Percentiles rank a stretch among this genome's conserved stretches.
These are phyloP conservation scores for Solanum dulcamara DNA, from an alignment of 257 asterid species.

Conservation along the genomic window DNA sequence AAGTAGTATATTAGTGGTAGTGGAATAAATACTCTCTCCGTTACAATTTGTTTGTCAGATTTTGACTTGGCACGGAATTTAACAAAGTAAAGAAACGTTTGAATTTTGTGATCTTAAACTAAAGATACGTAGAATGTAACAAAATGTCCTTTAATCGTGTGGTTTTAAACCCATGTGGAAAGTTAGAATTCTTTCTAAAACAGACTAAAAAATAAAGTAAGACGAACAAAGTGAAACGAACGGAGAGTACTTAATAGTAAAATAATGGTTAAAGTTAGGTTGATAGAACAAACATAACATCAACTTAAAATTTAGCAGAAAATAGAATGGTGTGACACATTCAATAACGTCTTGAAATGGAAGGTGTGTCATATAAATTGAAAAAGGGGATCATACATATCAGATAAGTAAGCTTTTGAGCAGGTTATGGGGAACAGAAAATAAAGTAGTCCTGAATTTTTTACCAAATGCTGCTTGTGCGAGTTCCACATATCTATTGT, in stretches of 20 bases:
- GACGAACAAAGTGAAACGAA: too few species aligned
- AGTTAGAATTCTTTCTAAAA: too few species aligned
- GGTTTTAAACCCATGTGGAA: too few species aligned
- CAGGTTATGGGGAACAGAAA: background rate
- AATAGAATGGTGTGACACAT: background rate
- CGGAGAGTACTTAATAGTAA: background rate
- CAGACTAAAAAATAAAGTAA: too few species aligned
- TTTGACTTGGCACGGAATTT: too few species aligned
- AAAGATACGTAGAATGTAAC: too few species aligned
- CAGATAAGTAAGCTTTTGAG: background rate
- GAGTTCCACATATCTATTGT: constrained; percentile 91
- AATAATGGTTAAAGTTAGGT: background rate
- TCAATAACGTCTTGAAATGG: background rate
- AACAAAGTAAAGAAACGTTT: too few species aligned
- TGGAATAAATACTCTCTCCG: background rate
- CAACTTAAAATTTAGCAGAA: background rate
- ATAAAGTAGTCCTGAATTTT: background rate
- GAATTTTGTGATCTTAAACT: too few species aligned
- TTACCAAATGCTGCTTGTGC: constrained; percentile 98
- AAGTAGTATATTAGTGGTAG: background rate
- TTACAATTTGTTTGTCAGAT: background rate
- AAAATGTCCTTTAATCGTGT: too few species aligned
- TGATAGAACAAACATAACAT: background rate
- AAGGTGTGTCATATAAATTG: background rate
- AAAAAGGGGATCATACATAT: background rate